A percentile compares a stretch with the other conserved stretches of the same genome.
phyloP scores from a whole-genome alignment of 192 early-diverging fungal genomes.

The Bifiguratus adelaidae region DNA sequence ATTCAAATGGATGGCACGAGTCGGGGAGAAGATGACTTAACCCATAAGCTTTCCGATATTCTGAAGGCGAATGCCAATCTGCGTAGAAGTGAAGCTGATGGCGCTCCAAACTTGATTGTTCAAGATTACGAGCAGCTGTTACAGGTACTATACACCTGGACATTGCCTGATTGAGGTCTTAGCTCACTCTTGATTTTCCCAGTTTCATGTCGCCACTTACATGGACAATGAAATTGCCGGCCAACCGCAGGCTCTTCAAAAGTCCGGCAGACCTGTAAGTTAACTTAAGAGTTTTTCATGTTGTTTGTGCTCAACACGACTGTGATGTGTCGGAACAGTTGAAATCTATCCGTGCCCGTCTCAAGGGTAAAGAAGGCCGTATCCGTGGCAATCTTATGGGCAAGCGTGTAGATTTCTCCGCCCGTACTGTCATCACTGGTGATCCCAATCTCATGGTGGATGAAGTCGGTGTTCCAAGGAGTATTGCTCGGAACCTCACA shows the following conservation, averaged over 20 bases:
- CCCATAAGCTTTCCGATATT: constrained; percentile 87
- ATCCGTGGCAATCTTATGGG: constrained; percentile 99
- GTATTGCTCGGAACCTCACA: constrained; percentile 93
- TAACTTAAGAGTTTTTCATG: background rate
- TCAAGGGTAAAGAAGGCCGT: constrained; percentile 99
- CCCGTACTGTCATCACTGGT: constrained; percentile 98
- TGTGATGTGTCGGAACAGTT: constrained; percentile 22
- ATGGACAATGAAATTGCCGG: constrained; percentile 97
- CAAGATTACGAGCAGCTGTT: constrained; percentile 80
- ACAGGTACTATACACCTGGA: constrained; percentile 19
- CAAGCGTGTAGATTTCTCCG: constrained; percentile 98
- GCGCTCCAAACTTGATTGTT: constrained; percentile 79
- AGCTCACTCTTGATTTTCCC: background rate
- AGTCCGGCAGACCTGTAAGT: constrained; percentile 83
- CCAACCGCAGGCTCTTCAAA: constrained; percentile 82
- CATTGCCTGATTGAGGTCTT: background rate
- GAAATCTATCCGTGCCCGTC: constrained; percentile 89
- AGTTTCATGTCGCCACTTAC: constrained; percentile 92
- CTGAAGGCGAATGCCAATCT: constrained; percentile 87
- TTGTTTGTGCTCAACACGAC: background rate
- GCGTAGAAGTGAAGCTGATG: constrained; percentile 70
- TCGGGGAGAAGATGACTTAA: constrained; percentile 93
- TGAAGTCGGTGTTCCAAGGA: constrained; percentile 95
- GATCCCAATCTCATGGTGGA: constrained; percentile 97
- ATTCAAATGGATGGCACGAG: constrained; percentile 87